These are phyloP conservation scores for Monosporascus sp. DNA, from an alignment of 2,329 filamentous ascomycete genomes.

Conservation along the genomic window DNA sequence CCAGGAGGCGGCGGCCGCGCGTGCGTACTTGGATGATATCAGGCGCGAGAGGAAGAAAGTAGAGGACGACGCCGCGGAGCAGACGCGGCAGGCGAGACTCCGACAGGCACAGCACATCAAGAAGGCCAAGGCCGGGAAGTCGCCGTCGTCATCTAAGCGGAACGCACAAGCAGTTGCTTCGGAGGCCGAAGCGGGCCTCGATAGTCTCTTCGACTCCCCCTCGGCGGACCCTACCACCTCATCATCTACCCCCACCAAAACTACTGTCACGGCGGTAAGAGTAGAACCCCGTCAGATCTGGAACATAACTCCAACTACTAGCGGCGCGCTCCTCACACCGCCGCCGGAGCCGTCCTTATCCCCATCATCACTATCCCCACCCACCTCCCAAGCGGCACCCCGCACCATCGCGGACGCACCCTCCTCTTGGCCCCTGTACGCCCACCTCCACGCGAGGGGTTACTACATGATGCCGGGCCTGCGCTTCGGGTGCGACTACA, in stretches of 20 bases:
- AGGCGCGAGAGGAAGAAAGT: constrained; percentile 14
- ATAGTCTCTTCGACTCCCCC: constrained; percentile 15
- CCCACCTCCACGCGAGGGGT: constrained; percentile 68
- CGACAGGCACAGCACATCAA: constrained; percentile 14
- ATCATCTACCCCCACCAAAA: background rate
- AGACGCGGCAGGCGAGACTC: constrained; percentile 37
- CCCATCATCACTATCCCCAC: background rate
- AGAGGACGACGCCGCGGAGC: constrained; percentile 29
- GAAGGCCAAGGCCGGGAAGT: background rate
- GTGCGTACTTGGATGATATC: constrained; percentile 9
- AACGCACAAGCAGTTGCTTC: constrained; percentile 11
- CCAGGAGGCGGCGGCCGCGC: constrained; percentile 34
- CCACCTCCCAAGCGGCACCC: background rate
- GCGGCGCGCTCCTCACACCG: constrained; percentile 24
- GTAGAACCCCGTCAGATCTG: constrained; percentile 11
- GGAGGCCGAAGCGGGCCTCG: constrained; percentile 9
- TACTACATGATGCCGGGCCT: constrained; percentile 91
- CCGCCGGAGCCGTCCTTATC: background rate
- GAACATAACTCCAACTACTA: constrained; percentile 35
- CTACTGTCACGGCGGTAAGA: background rate
- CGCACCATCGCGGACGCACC: constrained; percentile 26
- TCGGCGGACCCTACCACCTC: background rate
- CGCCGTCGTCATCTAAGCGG: constrained; percentile 1
- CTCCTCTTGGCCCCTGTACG: constrained; percentile 69
- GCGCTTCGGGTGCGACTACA: constrained; percentile 90